phyloP scores from a whole-genome alignment of 805 yeast genomes.

The Suhomyces sp. region DNA sequence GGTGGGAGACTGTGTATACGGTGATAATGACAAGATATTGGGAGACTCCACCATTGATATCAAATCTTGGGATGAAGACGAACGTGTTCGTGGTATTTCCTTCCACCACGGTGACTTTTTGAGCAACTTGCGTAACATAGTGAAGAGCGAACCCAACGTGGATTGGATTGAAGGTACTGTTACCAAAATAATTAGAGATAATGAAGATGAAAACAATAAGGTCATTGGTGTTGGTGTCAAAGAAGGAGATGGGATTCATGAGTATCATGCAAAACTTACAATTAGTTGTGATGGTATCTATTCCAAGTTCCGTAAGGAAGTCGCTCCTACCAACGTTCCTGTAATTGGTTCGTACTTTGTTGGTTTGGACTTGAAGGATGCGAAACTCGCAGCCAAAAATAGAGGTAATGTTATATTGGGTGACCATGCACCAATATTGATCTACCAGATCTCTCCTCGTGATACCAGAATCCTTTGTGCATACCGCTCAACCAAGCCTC shows the following conservation, averaged over 20 bases:
- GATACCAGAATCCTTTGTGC: constrained; percentile 92
- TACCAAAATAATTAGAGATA: constrained; percentile 58
- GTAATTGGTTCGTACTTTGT: constrained; percentile 78
- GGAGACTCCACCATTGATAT: constrained; percentile 49
- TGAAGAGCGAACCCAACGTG: constrained; percentile 67
- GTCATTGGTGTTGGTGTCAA: constrained; percentile 78
- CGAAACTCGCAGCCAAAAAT: constrained; percentile 68
- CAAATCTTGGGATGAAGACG: constrained; percentile 58
- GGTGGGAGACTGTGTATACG: constrained; percentile 54
- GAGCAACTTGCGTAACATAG: constrained; percentile 70
- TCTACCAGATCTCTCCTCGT: constrained; percentile 79
- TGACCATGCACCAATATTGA: constrained; percentile 79
- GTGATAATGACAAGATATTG: constrained; percentile 55
- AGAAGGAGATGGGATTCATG: constrained; percentile 18
- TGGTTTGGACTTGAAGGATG: constrained; percentile 74
- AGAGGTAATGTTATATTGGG: constrained; percentile 93
- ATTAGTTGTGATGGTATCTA: constrained; percentile 91
- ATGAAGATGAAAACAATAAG: constrained; percentile 37
- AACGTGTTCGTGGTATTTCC: constrained; percentile 70
- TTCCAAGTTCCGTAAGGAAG: constrained; percentile 82
- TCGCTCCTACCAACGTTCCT: constrained; percentile 62
- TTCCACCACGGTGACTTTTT: constrained; percentile 93
- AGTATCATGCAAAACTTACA: constrained; percentile 61
- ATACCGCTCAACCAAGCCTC: constrained; percentile 69
- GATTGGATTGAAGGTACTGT: constrained; percentile 83